Base-by-base conservation (phyloP, 441 rosid genomes). In the Adansonia madagascariensis region DNA sequence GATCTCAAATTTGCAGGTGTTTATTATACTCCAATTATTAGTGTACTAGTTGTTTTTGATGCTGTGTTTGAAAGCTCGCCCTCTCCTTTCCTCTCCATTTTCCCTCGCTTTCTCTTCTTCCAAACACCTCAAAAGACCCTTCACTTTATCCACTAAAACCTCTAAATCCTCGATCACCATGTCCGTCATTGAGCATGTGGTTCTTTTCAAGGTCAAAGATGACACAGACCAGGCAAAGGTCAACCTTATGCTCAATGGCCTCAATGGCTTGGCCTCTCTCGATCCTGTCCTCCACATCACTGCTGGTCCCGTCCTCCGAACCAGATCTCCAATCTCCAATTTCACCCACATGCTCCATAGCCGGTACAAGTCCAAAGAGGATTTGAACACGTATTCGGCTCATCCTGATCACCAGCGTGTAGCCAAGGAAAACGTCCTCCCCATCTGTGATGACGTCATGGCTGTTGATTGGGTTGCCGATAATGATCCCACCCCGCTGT, bases 291-390 rank as follows among this genome's bases (percentile, higher is more conserved):
- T 90, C 73, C 88, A 91, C 83, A 86, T 92, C 78, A 66, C 83
- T 78, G 88, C 86, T 55, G 90, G 87, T 43, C 90, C 94, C 0
- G 76, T 93, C 77, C 80, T 75, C 78, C 89, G 88, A 18, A 77
- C 76, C 55, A 80, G 66, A n/a, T 84, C 91, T 17, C 82, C 91
- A 0, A 76, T 79, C 78, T 79, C 83, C 80, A 61, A 80, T 9
- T 94, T 94, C 87, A 91, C 94, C 39, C 98, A 94, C 87, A 81
- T 92, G 86, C 96, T 94, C 76, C 96, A 92, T 79, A 86, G 96
- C 89, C 96, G 96, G 15, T 92, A 92, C 91, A 74, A 81, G 56
- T 87, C 96, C 65, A 90, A 90, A 57, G 87, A 88, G 11, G 87
- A 82, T 81, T 90, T 92, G 52, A 27, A 6, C 70, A 49, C 86